Percentiles rank a stretch among this genome's conserved stretches.
phyloP scores from a whole-genome alignment of 306 rosid genomes.

The Canavalia ensiformis region DNA sequence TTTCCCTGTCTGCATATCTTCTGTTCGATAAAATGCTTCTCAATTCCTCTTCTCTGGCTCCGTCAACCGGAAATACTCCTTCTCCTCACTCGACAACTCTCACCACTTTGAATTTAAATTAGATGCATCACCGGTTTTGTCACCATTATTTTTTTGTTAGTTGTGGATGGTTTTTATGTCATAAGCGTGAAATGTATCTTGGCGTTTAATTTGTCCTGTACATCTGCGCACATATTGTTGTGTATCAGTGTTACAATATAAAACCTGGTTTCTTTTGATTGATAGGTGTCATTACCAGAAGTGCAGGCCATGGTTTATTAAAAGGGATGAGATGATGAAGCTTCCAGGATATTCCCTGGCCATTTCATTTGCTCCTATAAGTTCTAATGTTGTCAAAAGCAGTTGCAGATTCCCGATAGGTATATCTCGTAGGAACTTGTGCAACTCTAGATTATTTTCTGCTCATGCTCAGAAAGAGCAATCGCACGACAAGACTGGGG shows the following conservation, averaged over 20 bases:
- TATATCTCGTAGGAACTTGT: constrained; percentile 51
- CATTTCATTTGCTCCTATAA: constrained; percentile 60
- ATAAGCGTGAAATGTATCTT: neutral
- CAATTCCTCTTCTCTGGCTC: neutral
- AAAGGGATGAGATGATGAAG: constrained; percentile 66
- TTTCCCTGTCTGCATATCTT: constrained; percentile 11
- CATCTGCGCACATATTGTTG: neutral
- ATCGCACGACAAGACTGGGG: constrained; percentile 45
- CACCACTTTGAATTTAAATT: neutral
- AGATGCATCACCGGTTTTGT: neutral
- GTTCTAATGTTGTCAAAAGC: constrained; percentile 54
- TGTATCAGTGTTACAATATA: neutral
- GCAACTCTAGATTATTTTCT: constrained; percentile 49
- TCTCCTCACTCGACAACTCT: neutral
- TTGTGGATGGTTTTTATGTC: neutral
- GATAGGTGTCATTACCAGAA: constrained; percentile 45
- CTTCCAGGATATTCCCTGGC: constrained; percentile 67
- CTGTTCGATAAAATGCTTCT: constrained; percentile 49
- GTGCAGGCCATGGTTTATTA: constrained; percentile 55
- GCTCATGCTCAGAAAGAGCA: constrained; percentile 42
- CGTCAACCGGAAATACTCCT: neutral
- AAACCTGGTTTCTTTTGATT: constrained; percentile 48
- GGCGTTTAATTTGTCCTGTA: neutral
- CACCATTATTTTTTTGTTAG: neutral
- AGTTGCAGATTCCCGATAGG: constrained; percentile 55